Evolutionary conservation across 2,329 filamentous ascomycete genomes (phyloP).

Genomic region (Talaromyces sp.): DNA sequence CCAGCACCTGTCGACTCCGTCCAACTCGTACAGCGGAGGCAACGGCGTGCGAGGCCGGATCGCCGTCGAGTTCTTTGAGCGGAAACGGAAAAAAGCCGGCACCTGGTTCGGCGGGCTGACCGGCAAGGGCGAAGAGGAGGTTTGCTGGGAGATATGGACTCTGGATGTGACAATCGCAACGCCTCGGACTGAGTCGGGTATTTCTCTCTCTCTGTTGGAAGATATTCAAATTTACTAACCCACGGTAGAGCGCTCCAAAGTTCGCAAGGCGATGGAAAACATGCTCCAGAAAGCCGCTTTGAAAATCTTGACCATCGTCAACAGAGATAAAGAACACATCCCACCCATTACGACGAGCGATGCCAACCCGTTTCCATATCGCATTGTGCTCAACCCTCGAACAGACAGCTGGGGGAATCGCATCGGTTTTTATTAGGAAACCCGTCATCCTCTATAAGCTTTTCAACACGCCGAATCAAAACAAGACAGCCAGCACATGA

Average conservation of each 20-base stretch:
- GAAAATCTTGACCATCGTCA: constrained; percentile 84
- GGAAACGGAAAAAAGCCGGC: constrained; percentile 75
- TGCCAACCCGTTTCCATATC: constrained; percentile 89
- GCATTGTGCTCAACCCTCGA: constrained; percentile 83
- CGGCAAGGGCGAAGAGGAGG: constrained; percentile 74
- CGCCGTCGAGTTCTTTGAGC: constrained; percentile 90
- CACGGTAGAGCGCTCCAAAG: constrained; percentile 70
- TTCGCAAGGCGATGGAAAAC: constrained; percentile 84
- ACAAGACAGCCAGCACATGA: background rate
- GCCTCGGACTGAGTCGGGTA: constrained; percentile 81
- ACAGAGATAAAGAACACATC: constrained; percentile 89
- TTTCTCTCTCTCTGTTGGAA: constrained; percentile 22
- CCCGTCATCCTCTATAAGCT: background rate
- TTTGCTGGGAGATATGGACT: constrained; percentile 96
- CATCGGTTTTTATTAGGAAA: constrained; percentile 64
- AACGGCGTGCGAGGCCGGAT: constrained; percentile 68
- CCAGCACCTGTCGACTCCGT: constrained; percentile 61
- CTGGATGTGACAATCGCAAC: constrained; percentile 89
- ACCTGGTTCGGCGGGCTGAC: constrained; percentile 55
- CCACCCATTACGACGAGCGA: constrained; percentile 92
- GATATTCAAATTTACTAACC: background rate
- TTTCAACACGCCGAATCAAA: background rate
- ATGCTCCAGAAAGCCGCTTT: constrained; percentile 80
- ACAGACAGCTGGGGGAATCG: constrained; percentile 71
- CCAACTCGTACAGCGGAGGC: constrained; percentile 43